Evolutionary conservation across 805 yeast genomes (phyloP).

Genomic region (Candida silvatica): DNA sequence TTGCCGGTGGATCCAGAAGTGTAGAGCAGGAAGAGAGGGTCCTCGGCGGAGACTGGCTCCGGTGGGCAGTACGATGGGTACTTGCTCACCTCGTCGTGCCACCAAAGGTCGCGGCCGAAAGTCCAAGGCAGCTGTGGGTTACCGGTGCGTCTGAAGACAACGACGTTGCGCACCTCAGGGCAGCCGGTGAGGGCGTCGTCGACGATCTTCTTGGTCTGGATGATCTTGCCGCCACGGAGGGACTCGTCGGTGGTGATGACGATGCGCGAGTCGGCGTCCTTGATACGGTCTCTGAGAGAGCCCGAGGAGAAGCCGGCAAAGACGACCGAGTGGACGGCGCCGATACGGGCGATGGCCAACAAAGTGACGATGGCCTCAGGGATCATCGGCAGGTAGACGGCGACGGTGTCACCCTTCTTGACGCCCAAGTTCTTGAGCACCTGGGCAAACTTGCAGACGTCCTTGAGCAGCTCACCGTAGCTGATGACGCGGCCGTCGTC

Average conservation of each 20-base stretch:
- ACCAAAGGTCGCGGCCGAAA: conserved; percentile 62
- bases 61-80: conserved; percentile 67
- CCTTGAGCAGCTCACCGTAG: conserved; percentile 60
- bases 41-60: conserved; percentile 69
- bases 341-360: conserved; percentile 71
- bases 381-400: conserved; percentile 81
- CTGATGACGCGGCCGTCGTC: conserved; percentile 53
- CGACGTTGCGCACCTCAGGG: conserved; percentile 59
- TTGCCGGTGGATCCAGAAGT: conserved; percentile 87
- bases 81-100: conserved; percentile 63
- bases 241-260: conserved; percentile 79
- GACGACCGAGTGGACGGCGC: conserved; percentile 79
- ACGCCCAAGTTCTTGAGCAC: conserved; percentile 60
- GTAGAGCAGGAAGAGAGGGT: conserved; percentile 71
- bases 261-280: conserved; percentile 62
- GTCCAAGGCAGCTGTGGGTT: conserved; percentile 41
- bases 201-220: conserved; percentile 73
- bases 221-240: conserved; percentile 74
- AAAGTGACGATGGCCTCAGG: conserved; percentile 71
- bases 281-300: conserved; percentile 62
- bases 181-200: conserved; percentile 68
- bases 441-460: conserved; percentile 66
- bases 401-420: conserved; percentile 77
- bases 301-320: conserved; percentile 80
- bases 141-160: conserved; percentile 71